Percentiles rank a stretch among this genome's conserved stretches.
Evolutionary conservation across 2,329 filamentous ascomycete genomes (phyloP).

Genomic region (Pestalotiopsis sp.): DNA sequence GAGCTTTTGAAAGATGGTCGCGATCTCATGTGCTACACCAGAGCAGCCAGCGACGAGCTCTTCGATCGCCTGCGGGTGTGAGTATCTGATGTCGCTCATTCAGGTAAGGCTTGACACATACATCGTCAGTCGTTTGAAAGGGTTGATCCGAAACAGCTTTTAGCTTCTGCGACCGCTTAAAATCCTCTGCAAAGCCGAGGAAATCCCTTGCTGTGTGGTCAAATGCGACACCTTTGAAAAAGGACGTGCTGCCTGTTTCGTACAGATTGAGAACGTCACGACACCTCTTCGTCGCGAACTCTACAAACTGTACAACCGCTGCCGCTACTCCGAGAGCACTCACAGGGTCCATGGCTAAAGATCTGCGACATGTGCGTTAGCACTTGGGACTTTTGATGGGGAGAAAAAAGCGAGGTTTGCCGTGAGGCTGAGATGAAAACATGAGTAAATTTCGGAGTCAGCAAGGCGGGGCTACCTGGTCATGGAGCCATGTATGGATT

Average conservation of each 20-base stretch:
- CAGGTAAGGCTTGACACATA: too few relatives aligned
- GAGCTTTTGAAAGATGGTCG: not conserved
- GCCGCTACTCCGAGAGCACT: not conserved
- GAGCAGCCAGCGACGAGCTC: not conserved
- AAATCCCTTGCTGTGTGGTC: not conserved
- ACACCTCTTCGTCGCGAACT: not conserved
- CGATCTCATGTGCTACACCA: not conserved
- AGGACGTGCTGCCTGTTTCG: not conserved
- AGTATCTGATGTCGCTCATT: too few relatives aligned
- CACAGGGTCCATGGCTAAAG: not conserved
- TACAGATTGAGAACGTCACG: not conserved
- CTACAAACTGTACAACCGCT: not conserved
- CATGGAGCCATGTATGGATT: too few relatives aligned
- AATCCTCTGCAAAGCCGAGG: not conserved
- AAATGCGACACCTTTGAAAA: not conserved
- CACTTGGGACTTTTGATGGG: too few relatives aligned
- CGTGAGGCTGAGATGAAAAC: too few relatives aligned
- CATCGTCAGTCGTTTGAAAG: not conserved
- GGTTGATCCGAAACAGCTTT: not conserved
- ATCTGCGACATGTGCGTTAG: too few relatives aligned
- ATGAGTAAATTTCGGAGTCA: too few relatives aligned
- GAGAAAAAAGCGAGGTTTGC: too few relatives aligned
- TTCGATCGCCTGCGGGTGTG: not conserved
- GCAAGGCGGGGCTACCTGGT: too few relatives aligned
- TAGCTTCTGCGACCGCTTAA: not conserved